phyloP scores from a whole-genome alignment of 2,329 filamentous ascomycete species.

The Arthrobotrys entomopaga region DNA sequence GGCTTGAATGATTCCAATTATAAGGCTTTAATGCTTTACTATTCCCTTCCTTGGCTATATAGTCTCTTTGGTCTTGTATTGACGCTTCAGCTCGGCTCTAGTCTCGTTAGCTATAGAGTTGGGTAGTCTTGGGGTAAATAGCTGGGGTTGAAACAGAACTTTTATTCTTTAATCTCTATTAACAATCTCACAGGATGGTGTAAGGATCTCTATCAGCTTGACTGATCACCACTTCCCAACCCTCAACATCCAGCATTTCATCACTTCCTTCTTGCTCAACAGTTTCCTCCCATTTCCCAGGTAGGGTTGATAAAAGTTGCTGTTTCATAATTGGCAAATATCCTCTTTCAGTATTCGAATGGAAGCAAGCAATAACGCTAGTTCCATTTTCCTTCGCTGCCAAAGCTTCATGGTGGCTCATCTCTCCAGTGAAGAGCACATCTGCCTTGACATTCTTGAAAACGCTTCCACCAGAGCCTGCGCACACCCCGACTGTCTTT shows the following conservation, averaged over 20 bases:
- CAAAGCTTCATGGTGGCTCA: constrained; percentile 91
- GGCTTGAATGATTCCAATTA: background rate
- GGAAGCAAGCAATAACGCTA: constrained; percentile 80
- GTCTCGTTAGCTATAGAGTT: too few species aligned
- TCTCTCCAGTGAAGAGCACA: constrained; percentile 87
- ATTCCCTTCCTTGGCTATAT: too few species aligned
- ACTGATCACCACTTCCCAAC: constrained; percentile 77
- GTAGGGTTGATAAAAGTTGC: constrained; percentile 71
- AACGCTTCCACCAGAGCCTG: constrained; percentile 84
- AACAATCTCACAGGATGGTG: constrained; percentile 67
- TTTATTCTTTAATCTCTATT: too few species aligned
- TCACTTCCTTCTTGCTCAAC: constrained; percentile 59
- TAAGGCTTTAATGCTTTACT: too few species aligned
- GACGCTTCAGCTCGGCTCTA: too few species aligned
- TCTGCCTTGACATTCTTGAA: constrained; percentile 78
- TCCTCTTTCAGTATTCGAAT: constrained; percentile 89
- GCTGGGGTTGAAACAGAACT: too few species aligned
- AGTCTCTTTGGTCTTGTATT: too few species aligned
- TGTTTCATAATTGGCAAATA: constrained; percentile 79
- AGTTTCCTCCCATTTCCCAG: constrained; percentile 66
- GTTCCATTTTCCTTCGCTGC: constrained; percentile 84
- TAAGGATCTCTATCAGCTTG: constrained; percentile 87
- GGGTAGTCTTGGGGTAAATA: background rate
- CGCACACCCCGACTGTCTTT: constrained; percentile 62
- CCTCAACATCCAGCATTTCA: constrained; percentile 60